These are phyloP conservation scores for Hansenula lynferdii DNA, from an alignment of 1,139 yeast species.

Conservation along the genomic window DNA sequence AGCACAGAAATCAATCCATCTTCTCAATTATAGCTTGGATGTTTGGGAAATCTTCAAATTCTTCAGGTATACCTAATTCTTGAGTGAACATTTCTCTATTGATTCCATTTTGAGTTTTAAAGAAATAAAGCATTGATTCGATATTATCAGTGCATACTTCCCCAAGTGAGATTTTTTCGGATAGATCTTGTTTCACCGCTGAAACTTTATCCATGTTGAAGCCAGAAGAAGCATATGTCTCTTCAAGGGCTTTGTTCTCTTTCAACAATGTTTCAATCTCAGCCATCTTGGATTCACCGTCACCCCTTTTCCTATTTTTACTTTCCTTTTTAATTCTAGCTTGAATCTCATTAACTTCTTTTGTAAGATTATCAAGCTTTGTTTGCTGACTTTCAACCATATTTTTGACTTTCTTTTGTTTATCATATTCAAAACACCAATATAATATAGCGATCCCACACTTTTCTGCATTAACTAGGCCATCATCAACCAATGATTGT, in stretches of 20 bases:
- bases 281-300: not conserved
- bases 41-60: constrained; percentile 21
- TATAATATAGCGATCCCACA: constrained; percentile 50
- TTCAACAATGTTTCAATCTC: constrained; percentile 2
- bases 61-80: constrained; percentile 26
- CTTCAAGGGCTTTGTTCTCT: constrained; percentile 4
- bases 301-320: constrained; percentile 4
- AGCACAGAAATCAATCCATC: too few relatives aligned
- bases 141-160: constrained; percentile 25
- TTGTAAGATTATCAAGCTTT: constrained; percentile 10
- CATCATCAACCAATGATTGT: constrained; percentile 40
- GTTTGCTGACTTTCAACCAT: constrained; percentile 13
- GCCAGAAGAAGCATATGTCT: constrained; percentile 4
- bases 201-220: constrained; percentile 9
- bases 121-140: constrained; percentile 21
- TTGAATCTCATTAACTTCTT: constrained; percentile 6
- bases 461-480: constrained; percentile 42
- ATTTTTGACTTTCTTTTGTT: constrained; percentile 23
- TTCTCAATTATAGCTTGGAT: too few relatives aligned
- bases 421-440: constrained; percentile 46
- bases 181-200: constrained; percentile 7
- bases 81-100: constrained; percentile 15
- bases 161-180: constrained; percentile 6
- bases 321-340: constrained; percentile 10
- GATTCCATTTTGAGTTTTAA: constrained; percentile 16